Percentiles rank a stretch among this genome's conserved stretches.
Evolutionary conservation across 495 filamentous ascomycete species (phyloP).

Genomic region (Xylaria grammica): DNA sequence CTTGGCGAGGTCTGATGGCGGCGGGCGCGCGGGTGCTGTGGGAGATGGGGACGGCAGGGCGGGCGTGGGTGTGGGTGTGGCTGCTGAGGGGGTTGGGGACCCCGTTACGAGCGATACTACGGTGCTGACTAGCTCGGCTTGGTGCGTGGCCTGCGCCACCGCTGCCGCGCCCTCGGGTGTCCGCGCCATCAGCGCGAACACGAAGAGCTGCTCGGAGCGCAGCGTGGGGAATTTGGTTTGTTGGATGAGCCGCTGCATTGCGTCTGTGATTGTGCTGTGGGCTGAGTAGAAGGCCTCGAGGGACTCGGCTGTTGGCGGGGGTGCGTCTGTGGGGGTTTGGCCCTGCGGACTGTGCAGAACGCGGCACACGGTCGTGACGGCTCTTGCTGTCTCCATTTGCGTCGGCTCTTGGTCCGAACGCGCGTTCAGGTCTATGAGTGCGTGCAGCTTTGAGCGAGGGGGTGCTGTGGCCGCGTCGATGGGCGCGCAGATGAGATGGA

Average conservation of each 20-base stretch:
- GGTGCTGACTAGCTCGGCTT: constrained; percentile 48
- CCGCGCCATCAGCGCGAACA: constrained; percentile 71
- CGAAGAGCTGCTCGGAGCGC: constrained; percentile 75
- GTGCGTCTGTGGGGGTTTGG: background rate
- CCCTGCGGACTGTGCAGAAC: constrained; percentile 45
- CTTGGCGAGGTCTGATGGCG: background rate
- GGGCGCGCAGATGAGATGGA: constrained; percentile 52
- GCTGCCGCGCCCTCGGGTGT: constrained; percentile 52
- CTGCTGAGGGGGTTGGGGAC: background rate
- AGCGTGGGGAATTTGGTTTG: constrained; percentile 74
- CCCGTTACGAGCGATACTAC: constrained; percentile 60
- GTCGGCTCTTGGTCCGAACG: constrained; percentile 67
- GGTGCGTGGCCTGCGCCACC: constrained; percentile 57
- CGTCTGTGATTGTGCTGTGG: constrained; percentile 56
- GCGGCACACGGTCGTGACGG: constrained; percentile 67
- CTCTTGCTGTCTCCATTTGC: constrained; percentile 75
- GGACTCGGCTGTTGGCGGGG: too few relatives aligned
- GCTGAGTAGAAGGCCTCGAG: constrained; percentile 57
- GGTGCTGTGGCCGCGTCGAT: constrained; percentile 46
- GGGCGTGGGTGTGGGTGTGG: background rate
- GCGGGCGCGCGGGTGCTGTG: background rate
- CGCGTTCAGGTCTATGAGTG: constrained; percentile 63
- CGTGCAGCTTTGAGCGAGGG: constrained; percentile 59
- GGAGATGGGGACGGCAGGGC: background rate
- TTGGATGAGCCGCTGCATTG: constrained; percentile 65